These are phyloP conservation scores for Thalassiosira mediterranea DNA, from an alignment of 352 stramenopile genomes.

Conservation along the genomic window DNA sequence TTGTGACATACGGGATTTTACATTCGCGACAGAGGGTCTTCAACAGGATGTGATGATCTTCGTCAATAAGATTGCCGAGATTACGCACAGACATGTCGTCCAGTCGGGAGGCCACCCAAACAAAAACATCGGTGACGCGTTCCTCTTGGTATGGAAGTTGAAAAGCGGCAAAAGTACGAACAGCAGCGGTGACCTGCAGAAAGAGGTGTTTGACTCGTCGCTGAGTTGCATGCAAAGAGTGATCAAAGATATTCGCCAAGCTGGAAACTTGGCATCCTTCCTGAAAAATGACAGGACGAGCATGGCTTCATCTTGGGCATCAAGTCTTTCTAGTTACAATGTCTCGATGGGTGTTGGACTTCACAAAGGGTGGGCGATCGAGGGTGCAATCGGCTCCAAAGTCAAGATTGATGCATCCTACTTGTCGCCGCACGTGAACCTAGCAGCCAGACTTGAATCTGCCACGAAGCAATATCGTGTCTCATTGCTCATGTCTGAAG, in stretches of 20 bases:
- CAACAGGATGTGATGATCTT: slow-evolving; percentile 92
- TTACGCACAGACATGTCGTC: slow-evolving; percentile 89
- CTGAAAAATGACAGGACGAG: slow-evolving; percentile 34
- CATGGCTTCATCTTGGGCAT: slow-evolving; percentile 28
- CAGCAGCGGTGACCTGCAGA: slow-evolving; percentile 85
- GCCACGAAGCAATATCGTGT: slow-evolving; percentile 92
- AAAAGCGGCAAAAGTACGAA: slow-evolving; percentile 66
- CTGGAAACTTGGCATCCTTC: slow-evolving; percentile 71
- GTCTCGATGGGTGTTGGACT: slow-evolving; percentile 93
- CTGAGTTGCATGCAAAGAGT: slow-evolving; percentile 90
- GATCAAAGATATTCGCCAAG: slow-evolving; percentile 84
- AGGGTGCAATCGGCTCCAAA: slow-evolving; percentile 92
- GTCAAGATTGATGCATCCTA: slow-evolving; percentile 97
- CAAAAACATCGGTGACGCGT: slow-evolving; percentile 94
- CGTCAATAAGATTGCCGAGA: slow-evolving; percentile 90
- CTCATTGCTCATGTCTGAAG: slow-evolving; percentile 91
- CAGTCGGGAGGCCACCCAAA: slow-evolving; percentile 91
- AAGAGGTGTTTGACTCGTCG: slow-evolving; percentile 89
- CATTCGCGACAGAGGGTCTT: slow-evolving; percentile 89
- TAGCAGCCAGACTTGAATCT: slow-evolving; percentile 90
- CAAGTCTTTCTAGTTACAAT: slow-evolving; percentile 82
- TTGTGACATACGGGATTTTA: slow-evolving; percentile 91
- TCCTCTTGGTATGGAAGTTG: slow-evolving; percentile 91
- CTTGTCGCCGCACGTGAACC: slow-evolving; percentile 93
- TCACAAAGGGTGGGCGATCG: slow-evolving; percentile 95